These are phyloP conservation scores for Leccinum sublutescens DNA, from an alignment of 768 basidiomycete genomes.

Conservation along the genomic window DNA sequence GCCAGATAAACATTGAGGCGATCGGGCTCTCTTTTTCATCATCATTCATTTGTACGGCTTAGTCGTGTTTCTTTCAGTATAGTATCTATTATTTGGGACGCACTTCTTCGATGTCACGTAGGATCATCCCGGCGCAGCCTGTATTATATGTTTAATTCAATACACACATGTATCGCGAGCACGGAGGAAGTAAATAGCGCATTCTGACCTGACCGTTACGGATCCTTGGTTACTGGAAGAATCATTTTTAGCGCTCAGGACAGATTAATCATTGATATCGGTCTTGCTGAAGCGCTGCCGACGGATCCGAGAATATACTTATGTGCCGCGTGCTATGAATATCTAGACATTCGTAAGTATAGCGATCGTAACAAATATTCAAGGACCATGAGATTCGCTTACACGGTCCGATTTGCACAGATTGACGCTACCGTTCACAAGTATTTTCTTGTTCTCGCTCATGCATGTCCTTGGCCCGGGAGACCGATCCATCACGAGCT, in stretches of 20 bases:
- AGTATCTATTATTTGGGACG: constrained; percentile 19
- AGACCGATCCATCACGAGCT: background rate
- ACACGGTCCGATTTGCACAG: background rate
- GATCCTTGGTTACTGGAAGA: background rate
- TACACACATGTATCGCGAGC: constrained; percentile 1
- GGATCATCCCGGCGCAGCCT: background rate
- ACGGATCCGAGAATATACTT: background rate
- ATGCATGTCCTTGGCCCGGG: background rate
- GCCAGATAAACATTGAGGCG: constrained; percentile 16
- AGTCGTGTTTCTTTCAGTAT: background rate
- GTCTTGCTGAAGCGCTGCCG: background rate
- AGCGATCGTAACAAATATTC: background rate
- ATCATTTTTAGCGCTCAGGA: background rate
- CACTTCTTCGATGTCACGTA: constrained; percentile 1
- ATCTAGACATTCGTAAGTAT: background rate
- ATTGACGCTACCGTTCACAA: background rate
- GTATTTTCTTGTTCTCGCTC: background rate
- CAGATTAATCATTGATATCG: background rate
- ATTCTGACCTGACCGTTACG: background rate
- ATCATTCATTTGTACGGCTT: constrained; percentile 1
- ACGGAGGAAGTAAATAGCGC: background rate
- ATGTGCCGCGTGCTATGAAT: background rate
- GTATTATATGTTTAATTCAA: constrained; percentile 3
- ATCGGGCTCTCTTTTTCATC: background rate
- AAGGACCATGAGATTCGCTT: background rate